Conservation (phyloP, 352 stramenopile species). For the Aphanomyces cochlioides region DNA sequence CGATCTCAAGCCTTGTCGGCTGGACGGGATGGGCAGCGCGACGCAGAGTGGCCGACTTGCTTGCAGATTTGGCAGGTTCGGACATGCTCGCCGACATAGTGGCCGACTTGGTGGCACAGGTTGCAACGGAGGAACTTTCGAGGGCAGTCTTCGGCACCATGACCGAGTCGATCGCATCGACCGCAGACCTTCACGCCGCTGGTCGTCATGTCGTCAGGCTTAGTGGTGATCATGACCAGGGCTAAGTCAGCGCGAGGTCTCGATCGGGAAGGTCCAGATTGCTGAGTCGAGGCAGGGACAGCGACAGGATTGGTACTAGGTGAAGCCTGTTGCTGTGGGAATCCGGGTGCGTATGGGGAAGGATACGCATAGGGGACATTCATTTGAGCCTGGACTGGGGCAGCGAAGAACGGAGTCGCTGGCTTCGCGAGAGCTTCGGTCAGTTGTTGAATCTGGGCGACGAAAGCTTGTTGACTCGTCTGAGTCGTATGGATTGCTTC, state of each 20-base stretch:
- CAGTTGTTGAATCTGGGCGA: too few relatives aligned
- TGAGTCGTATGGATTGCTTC: too few relatives aligned
- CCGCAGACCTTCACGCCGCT: background rate
- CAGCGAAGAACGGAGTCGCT: too few relatives aligned
- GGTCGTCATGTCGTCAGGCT: background rate
- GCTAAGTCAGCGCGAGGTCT: background rate
- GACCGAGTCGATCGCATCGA: background rate
- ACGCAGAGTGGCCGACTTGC: background rate
- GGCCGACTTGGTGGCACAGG: background rate
- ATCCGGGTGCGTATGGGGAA: too few relatives aligned
- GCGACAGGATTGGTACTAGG: too few relatives aligned
- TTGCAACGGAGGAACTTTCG: conserved; percentile 3
- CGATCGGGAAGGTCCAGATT: too few relatives aligned
- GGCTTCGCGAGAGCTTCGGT: too few relatives aligned
- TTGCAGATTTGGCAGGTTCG: background rate
- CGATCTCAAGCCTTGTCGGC: background rate
- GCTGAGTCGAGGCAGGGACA: too few relatives aligned
- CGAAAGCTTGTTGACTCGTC: too few relatives aligned
- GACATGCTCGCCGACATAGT: background rate
- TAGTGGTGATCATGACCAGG: background rate
- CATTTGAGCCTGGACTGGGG: too few relatives aligned
- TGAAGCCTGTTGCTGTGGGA: too few relatives aligned
- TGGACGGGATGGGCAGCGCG: background rate
- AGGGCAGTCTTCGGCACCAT: background rate
- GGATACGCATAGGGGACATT: too few relatives aligned